Evolutionary conservation across 2,329 filamentous ascomycete species (phyloP), one percentile per base, ranked within the genome.

Genomic region (Hysterium pulicare): DNA sequence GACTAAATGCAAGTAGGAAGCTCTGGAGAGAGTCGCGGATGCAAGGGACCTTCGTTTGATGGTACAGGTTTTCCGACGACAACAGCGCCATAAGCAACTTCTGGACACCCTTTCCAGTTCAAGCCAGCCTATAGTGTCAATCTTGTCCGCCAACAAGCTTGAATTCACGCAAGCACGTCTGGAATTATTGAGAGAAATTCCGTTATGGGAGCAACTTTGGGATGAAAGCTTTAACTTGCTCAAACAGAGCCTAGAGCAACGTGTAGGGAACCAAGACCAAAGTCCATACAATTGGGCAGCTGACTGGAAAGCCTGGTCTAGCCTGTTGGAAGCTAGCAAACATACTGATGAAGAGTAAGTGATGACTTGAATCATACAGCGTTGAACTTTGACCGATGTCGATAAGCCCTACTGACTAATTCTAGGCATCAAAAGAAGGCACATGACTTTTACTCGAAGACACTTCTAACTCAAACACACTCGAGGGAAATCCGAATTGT

Each of bases 21-120:
- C 61, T 17, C 41, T 48, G 0, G 54, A 60, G 35, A 54, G 54
- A 34, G 47, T 65, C 17, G 51, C 58, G 19, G 52, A 56, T 21
- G 59, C 62, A 38, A 50, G 58, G 10, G 61, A 65, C 42, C 40
- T 67, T 21, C 58, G 60, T 16, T 65, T 67, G 38, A 63, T 65
- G 58, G 54, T 49, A 6, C 50, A 57, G 11, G 54, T 66, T 23
- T 65, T 57, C 32, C 30, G 45, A 21, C 50, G 56, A 16, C 62
- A 64, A 44, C 38, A 45, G 11, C 50, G 49, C 19, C 48, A 35
- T 13, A 42, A 38, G 15, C 59, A 65, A 33, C 48, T 66, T 2
- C 34, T 58, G n/a, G 32, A 55, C 4, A 43, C 60, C 1, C 63
- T 59, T 57, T 37, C 42, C 9, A 40, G 45, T 11, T 48, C 57